Base-by-base conservation (phyloP, 768 basidiomycete genomes). In the Boletus reticulatus region DNA sequence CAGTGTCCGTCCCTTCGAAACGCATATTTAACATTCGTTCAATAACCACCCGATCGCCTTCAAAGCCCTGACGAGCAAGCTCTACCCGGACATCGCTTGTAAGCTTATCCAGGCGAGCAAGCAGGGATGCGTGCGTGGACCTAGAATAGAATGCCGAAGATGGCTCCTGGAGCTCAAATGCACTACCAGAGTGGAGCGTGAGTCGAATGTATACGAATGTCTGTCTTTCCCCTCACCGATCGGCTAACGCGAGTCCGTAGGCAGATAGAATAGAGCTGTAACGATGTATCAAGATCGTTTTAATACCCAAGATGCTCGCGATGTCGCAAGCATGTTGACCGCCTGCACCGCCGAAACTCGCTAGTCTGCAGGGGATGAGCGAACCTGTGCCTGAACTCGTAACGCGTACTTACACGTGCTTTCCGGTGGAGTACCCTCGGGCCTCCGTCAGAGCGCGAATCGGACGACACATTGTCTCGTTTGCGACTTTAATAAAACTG, bases 311-410 rank as follows among this genome's bases (percentile, higher is more conserved):
- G 8, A 92, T 77, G 22, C 80, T 78, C 0, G 94, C 95, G 47
- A 96, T 94, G 67, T 94, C 94, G 77, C 92, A 94, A 12, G 93
- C 94, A 58, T 94, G 93, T 62, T 94, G 94, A 3, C 92, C 92
- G 6, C 93, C 92, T 11, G 91, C 90, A 27, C 94, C 93, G 6
- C 93, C 93, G 60, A 95, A 95, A 61, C 87, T 89, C 8, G 91
- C 89, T 24, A 93, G 72, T 39, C 91, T 93, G 59, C 27, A 19
- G 10, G 11, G 19, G 8, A 37, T 58, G 39, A 59, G 50, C 22
- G 20, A 32, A 29, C 22, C 17, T 0, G n/a, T 45, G 22, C n/a
- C 12, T 46, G 19, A n/a, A 45, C 32, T 48, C 17, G 16, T 6
- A 49, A 22, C 5, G 12, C 1, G 34, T 11, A 52, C 75, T 47